Conservation (phyloP, 768 basidiomycete species). For the Boletus insuetus region DNA sequence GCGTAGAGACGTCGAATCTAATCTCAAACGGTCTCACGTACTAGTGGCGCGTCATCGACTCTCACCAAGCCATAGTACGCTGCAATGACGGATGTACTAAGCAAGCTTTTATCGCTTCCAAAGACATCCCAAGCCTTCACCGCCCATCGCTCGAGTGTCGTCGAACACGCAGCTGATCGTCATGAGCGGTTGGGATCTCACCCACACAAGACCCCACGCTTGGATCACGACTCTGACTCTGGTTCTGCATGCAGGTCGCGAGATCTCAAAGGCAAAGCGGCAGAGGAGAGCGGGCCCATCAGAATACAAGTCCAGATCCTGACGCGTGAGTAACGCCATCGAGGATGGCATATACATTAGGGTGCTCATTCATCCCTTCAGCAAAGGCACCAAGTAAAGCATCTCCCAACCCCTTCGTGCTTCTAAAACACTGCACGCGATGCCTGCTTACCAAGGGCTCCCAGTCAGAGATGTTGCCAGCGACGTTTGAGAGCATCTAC, state of each 20-base stretch:
- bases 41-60: no score
- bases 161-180: slow-evolving; percentile 29
- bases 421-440: slow-evolving; percentile 39
- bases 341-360: neutral
- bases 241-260: slow-evolving; percentile 60
- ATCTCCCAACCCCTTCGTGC: slow-evolving; percentile 21
- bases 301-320: slow-evolving; percentile 48
- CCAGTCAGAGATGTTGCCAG: slow-evolving; percentile 33
- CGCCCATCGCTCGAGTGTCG: slow-evolving; percentile 37
- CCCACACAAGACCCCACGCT: slow-evolving; percentile 66
- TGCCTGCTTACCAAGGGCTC: slow-evolving; percentile 39
- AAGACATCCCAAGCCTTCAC: slow-evolving; percentile 51
- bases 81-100: slow-evolving; percentile 38
- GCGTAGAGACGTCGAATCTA: no score
- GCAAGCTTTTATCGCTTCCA: slow-evolving; percentile 44
- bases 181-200: slow-evolving; percentile 51
- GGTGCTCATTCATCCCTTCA: neutral
- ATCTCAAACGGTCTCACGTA: no score
- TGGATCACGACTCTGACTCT: slow-evolving; percentile 65
- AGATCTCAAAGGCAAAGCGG: slow-evolving; percentile 26
- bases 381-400: slow-evolving; percentile 9
- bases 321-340: slow-evolving; percentile 29
- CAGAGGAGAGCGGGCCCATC: slow-evolving; percentile 37
- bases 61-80: no score
- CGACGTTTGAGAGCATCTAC: slow-evolving; percentile 59